Evolutionary conservation across 2,329 filamentous ascomycete genomes (phyloP), one percentile per base, ranked within the genome.

Genomic region (Diaporthe longicolla): DNA sequence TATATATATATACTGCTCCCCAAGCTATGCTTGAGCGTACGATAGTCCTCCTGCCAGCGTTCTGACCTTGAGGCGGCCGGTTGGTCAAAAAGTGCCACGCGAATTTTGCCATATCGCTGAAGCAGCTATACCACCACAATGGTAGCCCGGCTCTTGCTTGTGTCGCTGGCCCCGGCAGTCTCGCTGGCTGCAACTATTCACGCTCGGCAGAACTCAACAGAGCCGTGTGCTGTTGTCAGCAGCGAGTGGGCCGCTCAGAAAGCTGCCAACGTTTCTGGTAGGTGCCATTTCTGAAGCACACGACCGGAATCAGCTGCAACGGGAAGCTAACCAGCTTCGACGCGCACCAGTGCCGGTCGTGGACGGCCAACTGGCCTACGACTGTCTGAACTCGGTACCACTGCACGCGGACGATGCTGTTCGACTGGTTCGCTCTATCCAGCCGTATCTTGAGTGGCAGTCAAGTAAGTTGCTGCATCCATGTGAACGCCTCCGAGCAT

Each of bases 321-420:
- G 26, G 63, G 5, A 13, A 26, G 45, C 48, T 68, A 13, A 68
- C 29, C 17, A 26, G 26, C n/a, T 15, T 19, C n/a, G 13, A 37
- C 15, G 9, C 35, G 32, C 17, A 54, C 32, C 45, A 26, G 48
- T 68, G 21, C 63, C 63, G 26, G 40, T 68, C 13, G 61, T 73
- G 26, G 71, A 73, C 29, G 71, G 71, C 17, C 61, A 73, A 29
- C 52, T 73, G 29, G 71, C 71, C 17, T 73, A 73, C n/a, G 71
- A 73, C 43, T 73, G 71, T 24, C 61, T 73, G 3, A 73, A 69
- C n/a, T 73, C 71, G 19, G 71, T 73, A n/a, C 71, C 71, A 19
- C 24, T 73, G 3, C 61, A 73, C 54, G 61, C 54, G 15, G 61
- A 68, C 8, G 61, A 73, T 55, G 71, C 71, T 8, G 59, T 73